These are phyloP conservation scores for Pulveroboletus sp. DNA, from an alignment of 768 basidiomycete species.

Conservation along the genomic window DNA sequence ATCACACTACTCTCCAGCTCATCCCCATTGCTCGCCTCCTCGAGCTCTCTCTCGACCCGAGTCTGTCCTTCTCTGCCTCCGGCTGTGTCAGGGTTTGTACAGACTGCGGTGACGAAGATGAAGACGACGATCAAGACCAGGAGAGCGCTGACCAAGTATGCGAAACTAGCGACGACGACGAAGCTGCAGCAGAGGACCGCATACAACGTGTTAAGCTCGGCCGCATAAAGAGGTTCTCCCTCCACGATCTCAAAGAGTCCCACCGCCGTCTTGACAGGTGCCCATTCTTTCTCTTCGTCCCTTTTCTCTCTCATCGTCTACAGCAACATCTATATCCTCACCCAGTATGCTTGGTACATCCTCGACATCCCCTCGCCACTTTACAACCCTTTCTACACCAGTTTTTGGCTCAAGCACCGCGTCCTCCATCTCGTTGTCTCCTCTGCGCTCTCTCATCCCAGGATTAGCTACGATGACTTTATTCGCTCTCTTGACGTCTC, in stretches of 20 bases:
- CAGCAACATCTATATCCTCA: constrained; percentile 63
- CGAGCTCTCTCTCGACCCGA: constrained; percentile 21
- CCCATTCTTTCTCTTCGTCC: background rate
- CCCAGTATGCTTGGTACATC: constrained; percentile 66
- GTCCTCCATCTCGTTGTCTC: constrained; percentile 46
- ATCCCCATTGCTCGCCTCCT: constrained; percentile 40
- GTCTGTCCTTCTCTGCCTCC: constrained; percentile 32
- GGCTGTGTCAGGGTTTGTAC: constrained; percentile 36
- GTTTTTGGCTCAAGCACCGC: constrained; percentile 48
- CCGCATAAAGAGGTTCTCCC: constrained; percentile 41
- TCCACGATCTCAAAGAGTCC: constrained; percentile 36
- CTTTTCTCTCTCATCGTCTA: constrained; percentile 8
- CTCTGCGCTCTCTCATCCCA: constrained; percentile 30
- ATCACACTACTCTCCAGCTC: constrained; percentile 33
- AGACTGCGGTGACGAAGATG: constrained; percentile 30
- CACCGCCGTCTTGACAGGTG: constrained; percentile 42
- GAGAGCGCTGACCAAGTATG: constrained; percentile 15
- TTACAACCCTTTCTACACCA: constrained; percentile 43
- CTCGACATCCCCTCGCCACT: constrained; percentile 42
- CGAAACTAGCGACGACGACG: constrained; percentile 1
- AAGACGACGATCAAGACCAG: constrained; percentile 18
- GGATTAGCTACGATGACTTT: constrained; percentile 39
- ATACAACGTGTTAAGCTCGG: constrained; percentile 37
- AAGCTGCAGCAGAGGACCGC: constrained; percentile 2
- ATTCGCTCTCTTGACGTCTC: constrained; percentile 31